Evolutionary conservation across 495 filamentous ascomycete species (phyloP).

Genomic region (Aspergillus biplanus): DNA sequence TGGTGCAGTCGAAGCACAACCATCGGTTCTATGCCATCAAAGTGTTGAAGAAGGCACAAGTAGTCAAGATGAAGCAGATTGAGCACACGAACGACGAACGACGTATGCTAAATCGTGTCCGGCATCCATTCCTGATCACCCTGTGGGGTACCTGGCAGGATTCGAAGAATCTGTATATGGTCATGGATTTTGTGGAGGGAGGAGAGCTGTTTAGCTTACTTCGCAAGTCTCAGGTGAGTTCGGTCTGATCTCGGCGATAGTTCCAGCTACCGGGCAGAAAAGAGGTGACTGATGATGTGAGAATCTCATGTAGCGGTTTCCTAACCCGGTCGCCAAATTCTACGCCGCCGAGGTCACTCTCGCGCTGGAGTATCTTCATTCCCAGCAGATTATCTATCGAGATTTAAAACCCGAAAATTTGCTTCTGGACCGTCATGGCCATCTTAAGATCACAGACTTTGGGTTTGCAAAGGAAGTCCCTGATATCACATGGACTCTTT

Average conservation of each 20-base stretch:
- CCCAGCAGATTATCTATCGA: conserved; percentile 93
- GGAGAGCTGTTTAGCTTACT: conserved; percentile 95
- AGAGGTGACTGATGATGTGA: not conserved
- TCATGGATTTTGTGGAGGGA: conserved; percentile 99
- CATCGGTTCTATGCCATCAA: conserved; percentile 97
- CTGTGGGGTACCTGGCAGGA: conserved; percentile 99
- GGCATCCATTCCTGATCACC: conserved; percentile 96
- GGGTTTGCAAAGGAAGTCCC: conserved; percentile 98
- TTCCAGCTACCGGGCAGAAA: not conserved
- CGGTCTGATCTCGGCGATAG: not conserved
- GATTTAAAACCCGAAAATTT: conserved; percentile 97
- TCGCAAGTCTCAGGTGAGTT: conserved; percentile 90
- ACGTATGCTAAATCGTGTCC: conserved; percentile 89
- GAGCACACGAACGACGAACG: conserved; percentile 99
- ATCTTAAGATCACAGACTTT: conserved; percentile 98
- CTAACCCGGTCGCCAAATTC: conserved; percentile 98
- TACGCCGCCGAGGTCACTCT: conserved; percentile 97
- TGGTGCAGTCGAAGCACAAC: conserved; percentile 97
- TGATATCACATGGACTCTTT: conserved; percentile 98
- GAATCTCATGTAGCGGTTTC: conserved; percentile 72
- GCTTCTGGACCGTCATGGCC: conserved; percentile 91
- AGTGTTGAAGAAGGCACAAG: conserved; percentile 96
- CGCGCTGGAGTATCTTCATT: conserved; percentile 94
- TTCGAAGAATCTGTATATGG: conserved; percentile 95
- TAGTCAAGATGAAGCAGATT: conserved; percentile 99